Percentiles rank a stretch among this genome's conserved stretches.
phyloP scores from a whole-genome alignment of 1,284 basidiomycete genomes.

The Puccinia coronata region DNA sequence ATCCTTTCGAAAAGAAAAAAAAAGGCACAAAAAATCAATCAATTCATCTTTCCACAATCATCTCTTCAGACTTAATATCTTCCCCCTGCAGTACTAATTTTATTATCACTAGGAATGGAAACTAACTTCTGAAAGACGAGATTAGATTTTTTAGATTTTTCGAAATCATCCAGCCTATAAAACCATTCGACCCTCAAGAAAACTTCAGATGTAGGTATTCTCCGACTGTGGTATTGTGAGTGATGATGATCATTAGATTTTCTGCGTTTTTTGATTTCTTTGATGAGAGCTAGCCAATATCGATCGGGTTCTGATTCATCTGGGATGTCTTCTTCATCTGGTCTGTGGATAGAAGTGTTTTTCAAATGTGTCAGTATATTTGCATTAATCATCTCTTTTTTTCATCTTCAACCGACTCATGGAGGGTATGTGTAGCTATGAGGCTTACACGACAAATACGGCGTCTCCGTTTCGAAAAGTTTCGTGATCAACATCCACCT shows the following conservation, averaged over 20 bases:
- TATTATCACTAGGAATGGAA: no score
- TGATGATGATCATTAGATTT: neutral
- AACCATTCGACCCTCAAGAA: conserved; percentile 27
- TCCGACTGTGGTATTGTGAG: neutral
- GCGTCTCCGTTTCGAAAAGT: neutral
- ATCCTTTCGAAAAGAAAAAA: conserved; percentile 1
- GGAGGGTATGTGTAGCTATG: neutral
- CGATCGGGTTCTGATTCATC: neutral
- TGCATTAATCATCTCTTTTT: neutral
- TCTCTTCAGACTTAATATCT: no score
- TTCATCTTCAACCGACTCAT: neutral
- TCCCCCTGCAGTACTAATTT: no score
- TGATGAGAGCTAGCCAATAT: conserved; percentile 18
- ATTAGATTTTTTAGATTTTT: neutral
- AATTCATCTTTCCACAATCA: no score
- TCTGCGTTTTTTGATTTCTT: conserved; percentile 3
- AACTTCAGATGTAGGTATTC: neutral
- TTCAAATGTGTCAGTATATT: neutral
- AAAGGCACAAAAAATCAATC: neutral
- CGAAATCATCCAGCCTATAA: conserved; percentile 15
- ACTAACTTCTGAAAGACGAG: neutral
- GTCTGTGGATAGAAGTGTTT: neutral
- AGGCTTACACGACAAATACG: conserved; percentile 12
- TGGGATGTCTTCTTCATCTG: conserved; percentile 6
- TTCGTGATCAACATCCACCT: neutral